Base-by-base conservation (phyloP, 495 filamentous ascomycete genomes). In the Xylaria sp. region DNA sequence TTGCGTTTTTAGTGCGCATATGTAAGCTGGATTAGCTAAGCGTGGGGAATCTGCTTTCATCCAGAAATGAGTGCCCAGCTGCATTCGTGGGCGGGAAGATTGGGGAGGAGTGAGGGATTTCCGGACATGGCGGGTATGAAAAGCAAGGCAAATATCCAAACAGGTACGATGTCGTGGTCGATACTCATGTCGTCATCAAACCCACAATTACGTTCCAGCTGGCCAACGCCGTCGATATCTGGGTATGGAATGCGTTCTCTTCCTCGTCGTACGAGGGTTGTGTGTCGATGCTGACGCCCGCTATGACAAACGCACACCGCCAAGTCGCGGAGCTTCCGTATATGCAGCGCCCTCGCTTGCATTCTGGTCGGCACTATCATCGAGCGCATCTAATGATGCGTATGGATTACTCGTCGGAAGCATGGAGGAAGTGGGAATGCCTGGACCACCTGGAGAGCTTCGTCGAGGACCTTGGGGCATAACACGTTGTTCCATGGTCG, bases 361-460 rank as follows among this genome's bases (percentile, higher is more conserved):
- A 11, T 69, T 50, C 4, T 59, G 37, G 14, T 61, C 55, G 17
- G 19, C 31, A n/a, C 29, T 33, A 9, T 61, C 55, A 0, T 61
- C 67, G 55, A 69, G 41, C 3, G 41, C 29, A 0, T 44, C 52
- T 17, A 69, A n/a, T 8, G 67, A 46, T 50, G 67, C 67, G 5
- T 46, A 69, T 7, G 67, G 67, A 19, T 69, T 61, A 19, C 41
- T 61, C 3, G 50, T 35, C 2, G 40, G 24, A 5, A 44, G 21
- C 2, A 68, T 33, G 6, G 65, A 61, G 26, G 41, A 24, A 44
- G 52, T 29, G 17, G 9, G 11, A 5, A 59, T 43, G 19, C 21
- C 12, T 8, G 64, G 15, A 41, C 50, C 21, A 21, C 15, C 66
- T 19, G 52, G 41, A 21, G 66, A 41, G 41, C 41, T 57, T 53